Conservation (phyloP, 768 basidiomycete species). For the Mrakia hoshinonis region DNA sequence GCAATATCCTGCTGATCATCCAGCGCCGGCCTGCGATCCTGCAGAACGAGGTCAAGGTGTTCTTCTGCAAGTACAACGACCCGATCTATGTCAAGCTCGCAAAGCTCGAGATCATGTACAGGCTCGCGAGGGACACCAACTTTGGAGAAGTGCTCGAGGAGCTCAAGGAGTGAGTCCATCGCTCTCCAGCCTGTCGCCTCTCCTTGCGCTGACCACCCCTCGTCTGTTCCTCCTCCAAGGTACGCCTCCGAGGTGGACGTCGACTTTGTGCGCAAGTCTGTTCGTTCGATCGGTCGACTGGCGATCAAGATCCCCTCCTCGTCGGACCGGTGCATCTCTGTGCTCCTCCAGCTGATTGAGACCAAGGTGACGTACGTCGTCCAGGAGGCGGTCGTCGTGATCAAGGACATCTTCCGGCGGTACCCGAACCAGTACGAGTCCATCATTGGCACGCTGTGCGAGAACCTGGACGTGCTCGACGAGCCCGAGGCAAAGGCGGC, state of each 20-base stretch:
- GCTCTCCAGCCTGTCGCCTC: neutral
- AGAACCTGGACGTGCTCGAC: constrained; percentile 90
- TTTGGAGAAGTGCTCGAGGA: constrained; percentile 92
- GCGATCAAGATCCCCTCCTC: constrained; percentile 90
- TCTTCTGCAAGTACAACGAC: constrained; percentile 99
- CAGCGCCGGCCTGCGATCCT: constrained; percentile 87
- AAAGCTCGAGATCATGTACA: constrained; percentile 97
- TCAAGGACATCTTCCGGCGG: constrained; percentile 99
- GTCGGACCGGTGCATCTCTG: constrained; percentile 89
- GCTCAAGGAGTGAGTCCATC: constrained; percentile 72
- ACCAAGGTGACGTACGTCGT: constrained; percentile 95
- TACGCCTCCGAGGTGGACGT: constrained; percentile 97
- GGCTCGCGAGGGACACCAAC: constrained; percentile 79
- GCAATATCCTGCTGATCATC: constrained; percentile 91
- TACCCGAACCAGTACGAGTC: constrained; percentile 95
- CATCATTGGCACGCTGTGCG: constrained; percentile 87
- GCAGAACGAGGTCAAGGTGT: constrained; percentile 94
- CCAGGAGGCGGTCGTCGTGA: constrained; percentile 95
- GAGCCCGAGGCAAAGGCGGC: constrained; percentile 98
- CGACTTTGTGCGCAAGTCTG: constrained; percentile 89
- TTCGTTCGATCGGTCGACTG: constrained; percentile 91
- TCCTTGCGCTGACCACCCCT: neutral
- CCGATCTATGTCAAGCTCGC: constrained; percentile 98
- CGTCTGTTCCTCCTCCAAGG: constrained; percentile 44
- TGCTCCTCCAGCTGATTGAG: constrained; percentile 81